Conservation (phyloP, 257 asterid genomes). For the Forsythia suspensa region DNA sequence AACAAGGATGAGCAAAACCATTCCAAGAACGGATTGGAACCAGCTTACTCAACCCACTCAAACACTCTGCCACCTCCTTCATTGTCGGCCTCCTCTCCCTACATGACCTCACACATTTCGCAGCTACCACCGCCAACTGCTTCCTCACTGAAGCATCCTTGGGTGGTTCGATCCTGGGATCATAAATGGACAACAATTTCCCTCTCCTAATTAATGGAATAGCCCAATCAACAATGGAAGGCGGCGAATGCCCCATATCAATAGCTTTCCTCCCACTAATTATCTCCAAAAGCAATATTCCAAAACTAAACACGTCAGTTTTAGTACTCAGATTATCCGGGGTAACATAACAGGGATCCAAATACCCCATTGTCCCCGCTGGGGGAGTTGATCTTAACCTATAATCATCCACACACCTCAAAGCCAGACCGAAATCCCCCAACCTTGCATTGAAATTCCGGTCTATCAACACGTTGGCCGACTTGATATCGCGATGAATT, state of each 20-base stretch:
- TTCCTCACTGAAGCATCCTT: constrained; percentile 66
- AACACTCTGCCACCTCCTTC: constrained; percentile 71
- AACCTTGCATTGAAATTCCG: constrained; percentile 66
- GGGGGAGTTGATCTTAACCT: constrained; percentile 82
- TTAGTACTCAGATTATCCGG: constrained; percentile 78
- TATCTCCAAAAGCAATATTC: constrained; percentile 76
- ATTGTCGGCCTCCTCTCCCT: constrained; percentile 80
- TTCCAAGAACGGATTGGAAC: constrained; percentile 67
- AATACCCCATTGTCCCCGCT: constrained; percentile 93
- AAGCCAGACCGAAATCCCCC: constrained; percentile 85
- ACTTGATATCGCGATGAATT: constrained; percentile 80
- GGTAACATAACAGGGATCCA: constrained; percentile 81
- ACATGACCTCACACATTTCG: constrained; percentile 82
- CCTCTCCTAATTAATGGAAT: constrained; percentile 82
- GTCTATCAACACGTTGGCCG: constrained; percentile 79
- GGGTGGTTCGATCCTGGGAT: constrained; percentile 66
- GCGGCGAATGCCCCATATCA: constrained; percentile 72
- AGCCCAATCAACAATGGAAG: constrained; percentile 87
- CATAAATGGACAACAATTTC: constrained; percentile 53
- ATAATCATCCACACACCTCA: constrained; percentile 65
- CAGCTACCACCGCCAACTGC: constrained; percentile 70
- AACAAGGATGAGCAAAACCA: constrained; percentile 72
- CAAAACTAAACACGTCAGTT: constrained; percentile 81
- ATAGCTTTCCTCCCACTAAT: constrained; percentile 91
- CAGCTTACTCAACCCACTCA: constrained; percentile 59